Evolutionary conservation across 78 protist species (phyloP).

Genomic region (slime mould (Dictyostelium discoideum)): DNA sequence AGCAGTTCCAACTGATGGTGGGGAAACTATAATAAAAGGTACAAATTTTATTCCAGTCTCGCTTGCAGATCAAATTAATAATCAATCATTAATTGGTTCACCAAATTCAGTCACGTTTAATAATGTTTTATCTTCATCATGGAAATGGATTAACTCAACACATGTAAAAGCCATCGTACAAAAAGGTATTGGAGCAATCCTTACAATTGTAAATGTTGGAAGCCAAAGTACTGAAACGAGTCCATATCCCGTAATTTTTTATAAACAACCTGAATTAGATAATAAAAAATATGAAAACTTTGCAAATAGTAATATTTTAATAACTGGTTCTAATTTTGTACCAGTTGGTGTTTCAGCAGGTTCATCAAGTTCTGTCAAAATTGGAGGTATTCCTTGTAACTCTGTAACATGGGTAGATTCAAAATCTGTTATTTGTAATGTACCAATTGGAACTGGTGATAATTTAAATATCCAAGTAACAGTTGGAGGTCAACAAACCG

Average conservation of each 20-base stretch:
- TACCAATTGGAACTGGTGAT: constrained; percentile 20
- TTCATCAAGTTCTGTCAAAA: constrained; percentile 6
- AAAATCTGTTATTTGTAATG: constrained; percentile 15
- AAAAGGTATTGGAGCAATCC: background rate
- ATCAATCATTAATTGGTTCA: background rate
- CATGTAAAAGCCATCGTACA: background rate
- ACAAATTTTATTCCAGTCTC: constrained; percentile 13
- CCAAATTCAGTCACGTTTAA: background rate
- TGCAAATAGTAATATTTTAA: background rate
- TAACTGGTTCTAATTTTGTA: background rate
- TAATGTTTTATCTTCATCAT: background rate
- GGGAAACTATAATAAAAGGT: background rate
- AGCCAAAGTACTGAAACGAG: background rate
- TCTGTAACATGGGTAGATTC: background rate
- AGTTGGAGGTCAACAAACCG: background rate
- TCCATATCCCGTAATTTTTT: background rate
- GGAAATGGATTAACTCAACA: background rate
- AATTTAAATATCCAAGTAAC: background rate
- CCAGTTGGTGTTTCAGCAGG: background rate
- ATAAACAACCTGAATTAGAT: background rate
- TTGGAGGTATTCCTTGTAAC: background rate
- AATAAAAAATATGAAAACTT: background rate
- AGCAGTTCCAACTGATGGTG: constrained; percentile 25
- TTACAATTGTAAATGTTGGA: background rate
- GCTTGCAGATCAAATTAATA: background rate